A percentile compares a stretch with the other conserved stretches of the same genome.
phyloP scores from a whole-genome alignment of 495 filamentous ascomycete species.

The Penicillium ochrochloron region DNA sequence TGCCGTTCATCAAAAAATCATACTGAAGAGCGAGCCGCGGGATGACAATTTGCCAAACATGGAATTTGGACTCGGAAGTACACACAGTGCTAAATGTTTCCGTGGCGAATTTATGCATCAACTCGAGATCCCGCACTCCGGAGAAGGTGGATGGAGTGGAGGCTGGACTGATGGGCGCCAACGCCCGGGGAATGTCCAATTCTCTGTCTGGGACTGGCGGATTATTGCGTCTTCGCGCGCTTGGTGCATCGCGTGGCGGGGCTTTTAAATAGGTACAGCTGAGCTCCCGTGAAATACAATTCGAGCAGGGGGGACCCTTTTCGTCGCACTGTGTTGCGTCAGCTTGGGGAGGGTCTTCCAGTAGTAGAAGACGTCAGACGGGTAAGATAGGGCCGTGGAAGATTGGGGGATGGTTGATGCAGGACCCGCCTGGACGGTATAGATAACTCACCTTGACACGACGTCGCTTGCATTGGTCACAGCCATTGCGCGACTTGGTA shows the following conservation, averaged over 20 bases:
- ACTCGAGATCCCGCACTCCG: slow-evolving; percentile 39
- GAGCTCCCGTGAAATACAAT: slow-evolving; percentile 47
- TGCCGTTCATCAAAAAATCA: slow-evolving; percentile 59
- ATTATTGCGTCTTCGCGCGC: slow-evolving; percentile 7
- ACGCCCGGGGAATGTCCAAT: slow-evolving; percentile 17
- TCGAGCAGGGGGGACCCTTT: slow-evolving; percentile 49
- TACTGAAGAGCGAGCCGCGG: slow-evolving; percentile 53
- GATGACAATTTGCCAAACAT: slow-evolving; percentile 46
- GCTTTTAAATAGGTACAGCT: slow-evolving; percentile 44
- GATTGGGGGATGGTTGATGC: background rate
- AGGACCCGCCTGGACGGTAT: slow-evolving; percentile 1
- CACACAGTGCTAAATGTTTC: slow-evolving; percentile 45
- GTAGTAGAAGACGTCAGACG: background rate
- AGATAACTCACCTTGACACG: slow-evolving; percentile 53
- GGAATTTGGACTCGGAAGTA: slow-evolving; percentile 31
- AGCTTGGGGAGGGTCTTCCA: slow-evolving; percentile 9
- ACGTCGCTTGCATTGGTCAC: slow-evolving; percentile 61
- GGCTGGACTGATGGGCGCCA: slow-evolving; percentile 30
- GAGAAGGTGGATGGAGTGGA: slow-evolving; percentile 28
- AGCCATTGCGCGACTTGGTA: slow-evolving; percentile 62
- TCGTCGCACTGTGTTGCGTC: slow-evolving; percentile 47
- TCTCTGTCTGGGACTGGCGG: slow-evolving; percentile 9
- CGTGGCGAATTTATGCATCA: slow-evolving; percentile 51
- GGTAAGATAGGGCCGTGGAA: background rate
- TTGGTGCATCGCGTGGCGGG: slow-evolving; percentile 24